Conservation (phyloP, 2,329 filamentous ascomycete species). For the Neopestalotiopsis sp. region DNA sequence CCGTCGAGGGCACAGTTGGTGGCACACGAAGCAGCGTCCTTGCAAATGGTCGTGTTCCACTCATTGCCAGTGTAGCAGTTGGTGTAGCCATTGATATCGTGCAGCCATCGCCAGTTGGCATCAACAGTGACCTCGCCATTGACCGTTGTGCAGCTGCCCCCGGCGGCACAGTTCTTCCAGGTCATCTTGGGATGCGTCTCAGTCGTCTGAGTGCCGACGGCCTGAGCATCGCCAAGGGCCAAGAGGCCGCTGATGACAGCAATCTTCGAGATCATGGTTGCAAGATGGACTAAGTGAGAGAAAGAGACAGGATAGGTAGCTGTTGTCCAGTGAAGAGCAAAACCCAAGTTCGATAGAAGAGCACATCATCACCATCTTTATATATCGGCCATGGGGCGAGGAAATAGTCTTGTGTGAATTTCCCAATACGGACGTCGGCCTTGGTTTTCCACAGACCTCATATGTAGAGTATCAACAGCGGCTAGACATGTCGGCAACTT, state of each 20-base stretch:
- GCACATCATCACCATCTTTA: conserved; percentile 2
- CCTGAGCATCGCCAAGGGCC: conserved; percentile 45
- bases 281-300: neutral
- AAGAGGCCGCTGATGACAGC: conserved; percentile 40
- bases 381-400: neutral
- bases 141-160: conserved; percentile 48
- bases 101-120: conserved; percentile 58
- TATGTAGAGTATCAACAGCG: neutral
- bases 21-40: conserved; percentile 43
- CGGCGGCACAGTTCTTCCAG: conserved; percentile 50
- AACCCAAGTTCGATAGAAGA: neutral
- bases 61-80: conserved; percentile 55
- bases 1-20: conserved; percentile 49
- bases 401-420: neutral
- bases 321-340: neutral
- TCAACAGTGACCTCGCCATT: conserved; percentile 53
- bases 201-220: conserved; percentile 43
- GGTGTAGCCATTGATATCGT: conserved; percentile 43
- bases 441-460: conserved; percentile 2
- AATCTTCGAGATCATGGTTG: conserved; percentile 31
- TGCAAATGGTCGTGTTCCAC: conserved; percentile 41
- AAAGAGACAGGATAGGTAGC: neutral
- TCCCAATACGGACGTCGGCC: conserved; percentile 17
- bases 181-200: conserved; percentile 52
- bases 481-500: conserved; percentile 12